Evolutionary conservation across 1,139 yeast genomes (phyloP), one percentile per base, ranked within the genome.

Genomic region (Kurtzmaniella quercitrusa): DNA sequence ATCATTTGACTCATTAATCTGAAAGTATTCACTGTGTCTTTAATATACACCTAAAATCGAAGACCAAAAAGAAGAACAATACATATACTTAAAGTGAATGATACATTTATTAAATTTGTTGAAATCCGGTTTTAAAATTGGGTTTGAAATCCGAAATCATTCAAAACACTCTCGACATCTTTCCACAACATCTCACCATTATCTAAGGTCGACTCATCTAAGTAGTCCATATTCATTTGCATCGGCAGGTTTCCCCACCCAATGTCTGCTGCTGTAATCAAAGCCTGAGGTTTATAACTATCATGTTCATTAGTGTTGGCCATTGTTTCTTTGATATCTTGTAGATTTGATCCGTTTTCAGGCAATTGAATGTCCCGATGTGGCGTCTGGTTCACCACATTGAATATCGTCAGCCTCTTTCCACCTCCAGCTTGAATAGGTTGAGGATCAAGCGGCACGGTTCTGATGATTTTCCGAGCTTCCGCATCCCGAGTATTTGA

Each of bases 161-260:
- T 87, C 96, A 91, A 89, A 47, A 91, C 87, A 43, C 87, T 74
- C 51, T 89, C 96, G 21, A 91, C 95, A 57, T 91, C 96, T 57
- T 85, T 85, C 91, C 95, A 89, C 12, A 89, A 76, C 54, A 83
- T 64, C 46, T 85, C 96, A 33, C 83, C 80, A 46, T 62, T 65
- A 47, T 70, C 76, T 43, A 70, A 58, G 15, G 57, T 53, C 41
- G 60, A 67, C 44, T 65, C 50, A 42, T 68, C 74, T 39, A 69
- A 54, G 43, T 58, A 63, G 38, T 63, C 69, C 29, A 66, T 50
- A 19, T 66, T 63, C 21, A 58, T 59, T 42, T 63, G 66, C 14
- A 55, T 43, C 9, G 73, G 71, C 7, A 69, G 63, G 25, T 68
- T 73, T 33, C 59, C 58, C 29, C 60, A 48, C 3, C 44, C 40